phyloP scores from a whole-genome alignment of 2,329 filamentous ascomycete genomes.

The Mariannaea elegans region DNA sequence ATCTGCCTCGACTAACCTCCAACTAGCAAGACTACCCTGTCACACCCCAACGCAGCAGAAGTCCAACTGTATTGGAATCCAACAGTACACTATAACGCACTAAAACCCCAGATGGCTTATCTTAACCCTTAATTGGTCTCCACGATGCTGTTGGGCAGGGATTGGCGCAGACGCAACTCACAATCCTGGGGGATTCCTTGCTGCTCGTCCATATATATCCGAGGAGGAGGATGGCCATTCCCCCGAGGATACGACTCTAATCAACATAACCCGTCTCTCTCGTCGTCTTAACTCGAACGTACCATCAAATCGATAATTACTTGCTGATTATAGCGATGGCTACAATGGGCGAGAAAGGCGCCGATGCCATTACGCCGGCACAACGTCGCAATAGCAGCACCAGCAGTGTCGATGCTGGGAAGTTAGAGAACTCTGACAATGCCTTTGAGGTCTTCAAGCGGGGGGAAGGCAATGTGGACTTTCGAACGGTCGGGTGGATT shows the following conservation, averaged over 20 bases:
- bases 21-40: too few relatives aligned
- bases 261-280: not conserved
- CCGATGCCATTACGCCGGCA: conserved; percentile 20
- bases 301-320: not conserved
- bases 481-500: conserved; percentile 58
- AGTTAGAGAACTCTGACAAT: conserved; percentile 34
- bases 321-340: conserved; percentile 12
- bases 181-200: not conserved
- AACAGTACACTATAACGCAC: too few relatives aligned
- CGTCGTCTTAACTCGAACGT: not conserved
- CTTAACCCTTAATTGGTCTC: too few relatives aligned
- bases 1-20: too few relatives aligned
- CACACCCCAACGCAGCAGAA: too few relatives aligned
- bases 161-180: conserved; percentile 2
- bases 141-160: too few relatives aligned
- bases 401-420: conserved; percentile 31
- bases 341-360: conserved; percentile 11
- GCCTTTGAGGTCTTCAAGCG: conserved; percentile 56
- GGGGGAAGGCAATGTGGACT: conserved; percentile 53
- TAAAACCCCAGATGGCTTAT: too few relatives aligned
- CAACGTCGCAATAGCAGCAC: conserved; percentile 15
- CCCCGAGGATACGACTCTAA: not conserved
- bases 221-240: not conserved
- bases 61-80: too few relatives aligned
- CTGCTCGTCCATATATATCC: conserved; percentile 3